phyloP scores from a whole-genome alignment of 306 rosid species.

The Acacia confusa region DNA sequence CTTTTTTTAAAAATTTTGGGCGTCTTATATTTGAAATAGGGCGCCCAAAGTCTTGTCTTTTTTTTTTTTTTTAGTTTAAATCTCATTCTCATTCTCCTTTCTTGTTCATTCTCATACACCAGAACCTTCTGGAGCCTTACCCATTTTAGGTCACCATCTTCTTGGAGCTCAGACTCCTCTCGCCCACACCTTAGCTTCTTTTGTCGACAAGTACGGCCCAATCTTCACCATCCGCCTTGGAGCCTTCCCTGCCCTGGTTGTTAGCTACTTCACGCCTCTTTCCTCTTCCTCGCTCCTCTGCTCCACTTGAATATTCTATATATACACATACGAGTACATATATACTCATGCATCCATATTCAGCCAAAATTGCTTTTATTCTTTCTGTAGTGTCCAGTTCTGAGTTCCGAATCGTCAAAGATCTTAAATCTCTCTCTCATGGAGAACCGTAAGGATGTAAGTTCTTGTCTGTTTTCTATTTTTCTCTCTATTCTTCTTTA shows the following conservation, averaged over 20 bases:
- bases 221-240: conserved; percentile 53
- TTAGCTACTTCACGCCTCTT: neutral
- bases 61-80: no score
- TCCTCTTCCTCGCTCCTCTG: no score
- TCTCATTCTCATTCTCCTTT: no score
- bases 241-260: conserved; percentile 30
- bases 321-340: neutral
- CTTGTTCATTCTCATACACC: no score
- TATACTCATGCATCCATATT: neutral
- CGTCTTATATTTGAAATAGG: no score
- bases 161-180: conserved; percentile 32
- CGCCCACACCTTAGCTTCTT: conserved; percentile 39
- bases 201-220: conserved; percentile 56
- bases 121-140: conserved; percentile 43
- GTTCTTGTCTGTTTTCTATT: conserved; percentile 17
- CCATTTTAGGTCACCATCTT: conserved; percentile 58
- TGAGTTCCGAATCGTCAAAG: conserved; percentile 17
- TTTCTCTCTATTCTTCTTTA: neutral
- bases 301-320: neutral
- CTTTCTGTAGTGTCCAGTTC: neutral
- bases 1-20: no score
- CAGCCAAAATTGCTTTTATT: neutral
- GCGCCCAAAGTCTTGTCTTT: no score
- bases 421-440: conserved; percentile 44
- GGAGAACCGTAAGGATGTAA: conserved; percentile 94